These are phyloP conservation scores for Rhodomyrtus psidioides DNA, from an alignment of 441 rosid genomes.

Conservation along the genomic window DNA sequence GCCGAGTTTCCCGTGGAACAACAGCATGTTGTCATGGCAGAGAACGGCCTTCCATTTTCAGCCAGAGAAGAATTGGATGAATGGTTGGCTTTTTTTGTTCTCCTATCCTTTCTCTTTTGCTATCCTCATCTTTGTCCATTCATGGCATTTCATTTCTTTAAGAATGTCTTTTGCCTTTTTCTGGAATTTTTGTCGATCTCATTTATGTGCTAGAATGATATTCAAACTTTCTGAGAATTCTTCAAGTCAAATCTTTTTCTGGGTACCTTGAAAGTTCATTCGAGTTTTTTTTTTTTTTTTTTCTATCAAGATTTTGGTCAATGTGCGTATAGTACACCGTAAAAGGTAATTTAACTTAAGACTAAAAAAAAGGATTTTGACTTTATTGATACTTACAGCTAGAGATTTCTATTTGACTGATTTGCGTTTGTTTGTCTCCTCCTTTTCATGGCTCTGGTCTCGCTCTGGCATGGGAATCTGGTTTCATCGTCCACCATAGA, in stretches of 20 bases:
- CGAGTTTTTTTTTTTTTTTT: background rate
- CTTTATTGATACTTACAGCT: background rate
- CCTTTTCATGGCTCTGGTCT: background rate
- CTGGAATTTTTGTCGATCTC: background rate
- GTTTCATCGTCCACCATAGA: conserved; percentile 32
- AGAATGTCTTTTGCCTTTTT: background rate
- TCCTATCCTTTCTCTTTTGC: background rate
- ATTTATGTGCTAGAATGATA: background rate
- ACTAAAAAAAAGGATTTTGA: background rate
- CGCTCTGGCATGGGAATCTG: conserved; percentile 9
- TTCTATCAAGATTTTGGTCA: background rate
- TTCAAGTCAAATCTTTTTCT: background rate
- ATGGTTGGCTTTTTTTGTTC: conserved; percentile 41
- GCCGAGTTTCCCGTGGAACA: conserved; percentile 55
- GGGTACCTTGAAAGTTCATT: background rate
- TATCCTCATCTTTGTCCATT: background rate
- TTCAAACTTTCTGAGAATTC: background rate
- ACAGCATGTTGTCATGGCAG: conserved; percentile 89
- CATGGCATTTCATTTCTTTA: background rate
- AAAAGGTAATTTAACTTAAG: background rate
- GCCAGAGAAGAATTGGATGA: conserved; percentile 93
- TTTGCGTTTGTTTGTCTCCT: background rate
- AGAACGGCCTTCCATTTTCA: conserved; percentile 86
- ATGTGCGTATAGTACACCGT: background rate
- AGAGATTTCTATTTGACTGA: background rate